Conservation (phyloP, 116 monocot genomes). For the Cymodocea nodosa region DNA sequence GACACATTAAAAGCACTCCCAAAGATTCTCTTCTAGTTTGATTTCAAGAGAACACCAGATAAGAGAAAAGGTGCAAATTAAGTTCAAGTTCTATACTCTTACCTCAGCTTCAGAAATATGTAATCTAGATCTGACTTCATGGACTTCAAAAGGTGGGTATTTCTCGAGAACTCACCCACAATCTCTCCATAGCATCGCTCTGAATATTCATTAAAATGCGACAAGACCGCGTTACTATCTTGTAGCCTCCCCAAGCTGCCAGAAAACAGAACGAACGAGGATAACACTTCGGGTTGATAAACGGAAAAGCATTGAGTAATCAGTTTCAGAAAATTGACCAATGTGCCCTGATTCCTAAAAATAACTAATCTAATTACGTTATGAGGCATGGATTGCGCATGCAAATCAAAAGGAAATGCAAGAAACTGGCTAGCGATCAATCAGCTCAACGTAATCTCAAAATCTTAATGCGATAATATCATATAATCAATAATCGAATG, state of each 20-base stretch:
- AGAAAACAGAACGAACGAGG: neutral
- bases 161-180: slow-evolving; percentile 58
- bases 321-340: too few relatives aligned
- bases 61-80: neutral
- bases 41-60: neutral
- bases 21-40: too few relatives aligned
- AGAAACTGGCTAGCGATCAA: too few relatives aligned
- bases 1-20: too few relatives aligned
- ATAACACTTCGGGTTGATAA: neutral
- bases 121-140: slow-evolving; percentile 85
- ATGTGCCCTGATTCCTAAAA: too few relatives aligned
- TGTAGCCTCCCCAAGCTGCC: slow-evolving; percentile 81
- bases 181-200: slow-evolving; percentile 67
- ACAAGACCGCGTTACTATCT: slow-evolving; percentile 82
- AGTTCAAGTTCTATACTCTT: neutral
- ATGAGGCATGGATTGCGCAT: too few relatives aligned
- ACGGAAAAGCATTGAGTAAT: neutral
- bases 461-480: too few relatives aligned
- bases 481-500: too few relatives aligned
- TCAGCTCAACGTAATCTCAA: too few relatives aligned
- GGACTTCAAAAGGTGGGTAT: slow-evolving; percentile 62
- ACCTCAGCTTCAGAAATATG: slow-evolving; percentile 75
- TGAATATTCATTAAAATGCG: slow-evolving; percentile 86
- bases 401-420: too few relatives aligned
- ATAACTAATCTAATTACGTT: too few relatives aligned